phyloP scores from a whole-genome alignment of 106 monocot species.

The Alisma plantagoaquatica region DNA sequence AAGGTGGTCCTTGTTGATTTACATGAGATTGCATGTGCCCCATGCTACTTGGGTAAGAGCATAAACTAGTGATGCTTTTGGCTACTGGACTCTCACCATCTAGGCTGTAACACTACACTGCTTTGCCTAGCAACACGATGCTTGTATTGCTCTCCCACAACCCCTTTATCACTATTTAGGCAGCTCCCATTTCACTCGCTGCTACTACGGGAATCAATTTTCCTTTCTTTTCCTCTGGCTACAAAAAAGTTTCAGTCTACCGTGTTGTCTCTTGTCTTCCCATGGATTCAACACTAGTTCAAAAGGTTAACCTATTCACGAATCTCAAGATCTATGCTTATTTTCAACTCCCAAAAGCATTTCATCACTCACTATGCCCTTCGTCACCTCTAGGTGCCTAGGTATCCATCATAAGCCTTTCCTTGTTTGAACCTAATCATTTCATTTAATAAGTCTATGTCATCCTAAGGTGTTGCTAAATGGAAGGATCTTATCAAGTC shows the following conservation, averaged over 20 bases:
- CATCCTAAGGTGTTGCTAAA: constrained; percentile 7
- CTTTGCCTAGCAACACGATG: background rate
- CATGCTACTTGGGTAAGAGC: background rate
- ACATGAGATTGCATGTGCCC: background rate
- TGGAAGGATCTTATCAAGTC: constrained; percentile 8
- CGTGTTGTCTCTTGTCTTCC: constrained; percentile 8
- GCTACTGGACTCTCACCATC: constrained; percentile 1
- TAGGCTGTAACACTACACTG: constrained; percentile 1
- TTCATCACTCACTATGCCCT: constrained; percentile 1
- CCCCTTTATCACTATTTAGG: constrained; percentile 1
- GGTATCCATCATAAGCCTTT: background rate
- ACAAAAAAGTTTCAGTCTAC: background rate
- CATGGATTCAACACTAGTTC: constrained; percentile 7
- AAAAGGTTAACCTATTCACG: constrained; percentile 7
- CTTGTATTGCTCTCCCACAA: constrained; percentile 7
- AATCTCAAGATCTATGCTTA: constrained; percentile 9
- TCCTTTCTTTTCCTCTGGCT: background rate
- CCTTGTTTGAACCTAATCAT: background rate
- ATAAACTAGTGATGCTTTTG: constrained; percentile 1
- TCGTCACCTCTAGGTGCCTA: background rate
- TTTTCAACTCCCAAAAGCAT: constrained; percentile 8
- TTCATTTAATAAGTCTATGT: background rate
- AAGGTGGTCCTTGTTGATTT: constrained; percentile 11
- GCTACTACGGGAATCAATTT: constrained; percentile 3
- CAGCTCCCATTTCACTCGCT: constrained; percentile 1